Conservation (phyloP, 345 rosid genomes). For the Linum tenue region DNA sequence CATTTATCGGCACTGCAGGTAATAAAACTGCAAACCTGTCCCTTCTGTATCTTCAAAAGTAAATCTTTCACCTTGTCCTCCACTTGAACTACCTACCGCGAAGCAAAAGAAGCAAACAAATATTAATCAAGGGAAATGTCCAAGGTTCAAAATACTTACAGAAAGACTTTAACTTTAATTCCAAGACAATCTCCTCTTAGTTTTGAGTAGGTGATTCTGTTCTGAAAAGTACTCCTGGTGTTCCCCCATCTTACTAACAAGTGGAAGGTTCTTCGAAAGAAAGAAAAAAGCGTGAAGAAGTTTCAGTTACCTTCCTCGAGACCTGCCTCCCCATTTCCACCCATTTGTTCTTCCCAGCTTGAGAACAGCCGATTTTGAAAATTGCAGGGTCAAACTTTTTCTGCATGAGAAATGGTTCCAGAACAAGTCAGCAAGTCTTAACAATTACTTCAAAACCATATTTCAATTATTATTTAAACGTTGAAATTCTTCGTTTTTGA, state of each 20-base stretch:
- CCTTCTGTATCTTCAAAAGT: constrained; percentile 50
- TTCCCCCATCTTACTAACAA: neutral
- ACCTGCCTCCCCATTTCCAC: constrained; percentile 79
- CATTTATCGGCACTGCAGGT: neutral
- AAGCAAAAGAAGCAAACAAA: neutral
- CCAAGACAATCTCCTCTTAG: neutral
- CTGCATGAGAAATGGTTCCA: constrained; percentile 29
- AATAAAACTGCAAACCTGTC: constrained; percentile 27
- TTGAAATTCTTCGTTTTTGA: neutral
- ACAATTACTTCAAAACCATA: neutral
- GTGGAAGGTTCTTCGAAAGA: neutral
- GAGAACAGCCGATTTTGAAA: constrained; percentile 66
- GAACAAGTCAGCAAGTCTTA: neutral
- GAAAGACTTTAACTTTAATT: too few species aligned
- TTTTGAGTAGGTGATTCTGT: neutral
- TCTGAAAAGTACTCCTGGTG: neutral
- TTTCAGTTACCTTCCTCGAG: constrained; percentile 62
- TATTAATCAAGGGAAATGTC: neutral
- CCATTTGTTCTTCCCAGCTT: constrained; percentile 84
- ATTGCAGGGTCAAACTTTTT: constrained; percentile 51
- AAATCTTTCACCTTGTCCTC: constrained; percentile 63
- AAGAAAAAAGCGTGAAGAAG: neutral
- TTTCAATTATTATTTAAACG: too few species aligned
- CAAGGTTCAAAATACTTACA: neutral
- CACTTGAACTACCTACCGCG: constrained; percentile 63